A percentile compares a stretch with the other conserved stretches of the same genome.
phyloP scores from a whole-genome alignment of 1,139 yeast species.

The Yueomyces sp. region DNA sequence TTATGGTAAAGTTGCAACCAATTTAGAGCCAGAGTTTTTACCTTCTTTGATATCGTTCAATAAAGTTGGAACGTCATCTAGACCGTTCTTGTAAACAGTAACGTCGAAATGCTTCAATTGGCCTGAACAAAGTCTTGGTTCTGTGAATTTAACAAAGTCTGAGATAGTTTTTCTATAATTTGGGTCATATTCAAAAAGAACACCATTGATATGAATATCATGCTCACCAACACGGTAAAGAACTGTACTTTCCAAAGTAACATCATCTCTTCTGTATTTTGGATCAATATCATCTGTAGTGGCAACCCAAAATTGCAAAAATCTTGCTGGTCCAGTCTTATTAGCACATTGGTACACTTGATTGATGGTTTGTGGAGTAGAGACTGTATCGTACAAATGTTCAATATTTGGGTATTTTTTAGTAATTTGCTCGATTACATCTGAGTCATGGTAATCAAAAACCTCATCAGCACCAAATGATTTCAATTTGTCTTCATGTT shows the following conservation, averaged over 20 bases:
- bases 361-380: conserved; percentile 30
- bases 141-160: conserved; percentile 14
- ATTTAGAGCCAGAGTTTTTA: conserved; percentile 20
- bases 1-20: not conserved
- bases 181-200: too few relatives aligned
- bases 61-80: conserved; percentile 14
- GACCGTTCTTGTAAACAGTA: conserved; percentile 15
- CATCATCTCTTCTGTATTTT: conserved; percentile 18
- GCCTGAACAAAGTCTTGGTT: conserved; percentile 16
- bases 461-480: conserved; percentile 42
- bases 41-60: conserved; percentile 18
- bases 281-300: conserved; percentile 11
- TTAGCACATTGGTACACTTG: conserved; percentile 33
- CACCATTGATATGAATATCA: conserved; percentile 1
- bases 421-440: conserved; percentile 38
- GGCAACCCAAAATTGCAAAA: conserved; percentile 1
- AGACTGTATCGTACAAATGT: conserved; percentile 37
- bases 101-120: conserved; percentile 19
- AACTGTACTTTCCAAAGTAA: conserved; percentile 14
- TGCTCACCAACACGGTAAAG: conserved; percentile 15
- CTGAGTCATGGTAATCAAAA: conserved; percentile 45
- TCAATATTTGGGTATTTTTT: conserved; percentile 26
- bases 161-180: conserved; percentile 11
- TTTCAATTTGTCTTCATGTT: conserved; percentile 26
- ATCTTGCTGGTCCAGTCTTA: conserved; percentile 21